Base-by-base conservation (phyloP, 1,284 basidiomycete species). In the Calocybe gambosa region DNA sequence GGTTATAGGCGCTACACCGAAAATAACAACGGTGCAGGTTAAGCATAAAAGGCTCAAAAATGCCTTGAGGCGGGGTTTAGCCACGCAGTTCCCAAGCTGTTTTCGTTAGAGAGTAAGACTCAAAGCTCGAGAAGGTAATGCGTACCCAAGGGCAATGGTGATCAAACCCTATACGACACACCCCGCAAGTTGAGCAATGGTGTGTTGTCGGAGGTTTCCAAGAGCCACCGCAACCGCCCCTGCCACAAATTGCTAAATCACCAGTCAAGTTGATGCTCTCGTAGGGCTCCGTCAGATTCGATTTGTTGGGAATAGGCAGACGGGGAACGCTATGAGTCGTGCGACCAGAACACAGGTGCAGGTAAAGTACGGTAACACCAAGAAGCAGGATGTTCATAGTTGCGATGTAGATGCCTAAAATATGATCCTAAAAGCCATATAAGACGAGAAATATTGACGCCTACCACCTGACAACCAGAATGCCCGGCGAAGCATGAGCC, bases 111-210 rank as follows among this genome's bases (percentile, higher is more conserved):
- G 19, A 28, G 28, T 3, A 6, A 13, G 12, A 7, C 12, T 25
- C 26, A 28, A 39, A n/a, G 10, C 12, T 9, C 20, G 3, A 33
- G 46, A 43, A 42, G 29, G 15, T 13, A 38, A 12, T 13, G 55
- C 64, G 26, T 50, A 78, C 74, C 75, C 75, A 78, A 40, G 75
- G 73, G 55, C 76, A 78, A 57, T 78, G 76, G 51, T 78, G 76
- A 55, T 77, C 75, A 53, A 76, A 76, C 20, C 68, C 71, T 21
- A 72, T 52, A 18, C 75, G 65, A 52, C 75, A 77, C 10, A 73
- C 68, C 26, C 68, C 68, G 45, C 76, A 78, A 2, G 62, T 64
- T 9, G 73, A 73, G 57, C 75, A 78, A 51, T 77, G 76, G 51
- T 76, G 73, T 5, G 71, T 61, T 36, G 73, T 60, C 5, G 76